Evolutionary conservation across 768 basidiomycete species (phyloP).

Genomic region (Bullera alba): DNA sequence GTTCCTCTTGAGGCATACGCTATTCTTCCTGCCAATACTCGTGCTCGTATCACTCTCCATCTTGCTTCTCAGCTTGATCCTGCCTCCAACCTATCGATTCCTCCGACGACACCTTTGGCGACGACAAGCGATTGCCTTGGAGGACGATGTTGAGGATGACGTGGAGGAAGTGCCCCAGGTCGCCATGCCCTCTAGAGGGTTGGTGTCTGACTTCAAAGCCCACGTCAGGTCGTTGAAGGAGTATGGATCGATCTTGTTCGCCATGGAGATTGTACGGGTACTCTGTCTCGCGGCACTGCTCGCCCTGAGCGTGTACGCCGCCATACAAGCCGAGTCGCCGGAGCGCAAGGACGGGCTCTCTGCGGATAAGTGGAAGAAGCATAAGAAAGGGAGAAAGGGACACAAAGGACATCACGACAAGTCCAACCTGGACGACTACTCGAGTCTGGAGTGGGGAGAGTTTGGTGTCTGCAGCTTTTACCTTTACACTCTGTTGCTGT

Average conservation of each 20-base stretch:
- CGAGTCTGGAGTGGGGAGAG: constrained; percentile 39
- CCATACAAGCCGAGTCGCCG: constrained; percentile 47
- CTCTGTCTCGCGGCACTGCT: constrained; percentile 52
- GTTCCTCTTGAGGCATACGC: constrained; percentile 23
- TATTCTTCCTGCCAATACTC: constrained; percentile 48
- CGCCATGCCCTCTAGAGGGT: constrained; percentile 34
- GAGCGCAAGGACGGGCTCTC: not conserved
- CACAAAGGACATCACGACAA: constrained; percentile 38
- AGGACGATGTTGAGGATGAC: constrained; percentile 21
- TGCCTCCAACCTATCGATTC: constrained; percentile 29
- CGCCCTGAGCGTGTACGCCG: constrained; percentile 51
- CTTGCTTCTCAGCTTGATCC: constrained; percentile 43
- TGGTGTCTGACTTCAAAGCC: constrained; percentile 45
- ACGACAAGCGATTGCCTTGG: constrained; percentile 15
- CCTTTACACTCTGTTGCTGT: constrained; percentile 51
- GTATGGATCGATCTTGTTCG: constrained; percentile 48
- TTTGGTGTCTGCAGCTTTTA: constrained; percentile 45
- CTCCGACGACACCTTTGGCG: constrained; percentile 6
- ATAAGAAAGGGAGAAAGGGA: constrained; percentile 34
- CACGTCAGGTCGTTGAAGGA: constrained; percentile 53
- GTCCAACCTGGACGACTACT: constrained; percentile 34
- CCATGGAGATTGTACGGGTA: constrained; percentile 51
- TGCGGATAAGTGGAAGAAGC: constrained; percentile 15
- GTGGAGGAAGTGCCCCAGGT: constrained; percentile 13
- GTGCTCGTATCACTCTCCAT: constrained; percentile 45